phyloP scores from a whole-genome alignment of 352 stramenopile species.

The Phytophthora cajani region DNA sequence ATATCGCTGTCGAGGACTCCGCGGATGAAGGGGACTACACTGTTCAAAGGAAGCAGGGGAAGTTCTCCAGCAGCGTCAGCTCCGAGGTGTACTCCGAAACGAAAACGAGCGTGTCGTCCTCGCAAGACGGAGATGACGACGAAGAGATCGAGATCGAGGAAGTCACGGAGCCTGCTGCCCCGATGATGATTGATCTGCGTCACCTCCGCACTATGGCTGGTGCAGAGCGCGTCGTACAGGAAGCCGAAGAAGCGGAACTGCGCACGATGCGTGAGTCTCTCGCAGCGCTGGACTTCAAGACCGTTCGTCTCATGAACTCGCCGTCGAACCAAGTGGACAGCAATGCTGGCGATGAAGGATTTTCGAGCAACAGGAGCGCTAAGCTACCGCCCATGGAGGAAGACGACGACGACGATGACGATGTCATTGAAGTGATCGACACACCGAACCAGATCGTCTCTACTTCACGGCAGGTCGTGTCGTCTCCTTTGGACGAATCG shows the following conservation, averaged over 20 bases:
- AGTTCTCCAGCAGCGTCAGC: conserved; percentile 24
- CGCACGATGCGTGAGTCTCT: conserved; percentile 42
- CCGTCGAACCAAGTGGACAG: conserved; percentile 14
- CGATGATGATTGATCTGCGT: conserved; percentile 44
- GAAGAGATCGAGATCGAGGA: conserved; percentile 25
- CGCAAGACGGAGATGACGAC: conserved; percentile 28
- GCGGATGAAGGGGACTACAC: conserved; percentile 15
- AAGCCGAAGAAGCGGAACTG: conserved; percentile 41
- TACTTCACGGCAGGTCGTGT: conserved; percentile 38
- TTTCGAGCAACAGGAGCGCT: conserved; percentile 26
- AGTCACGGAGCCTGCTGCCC: conserved; percentile 22
- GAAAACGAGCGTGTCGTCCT: conserved; percentile 43
- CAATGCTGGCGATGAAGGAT: conserved; percentile 5
- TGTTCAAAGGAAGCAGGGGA: conserved; percentile 19
- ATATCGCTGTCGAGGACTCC: conserved; percentile 7
- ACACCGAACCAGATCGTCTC: conserved; percentile 31
- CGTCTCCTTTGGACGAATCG: conserved; percentile 33
- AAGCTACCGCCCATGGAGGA: conserved; percentile 38
- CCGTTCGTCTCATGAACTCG: conserved; percentile 25
- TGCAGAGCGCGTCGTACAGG: conserved; percentile 41
- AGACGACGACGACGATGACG: conserved; percentile 30
- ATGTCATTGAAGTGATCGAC: conserved; percentile 34
- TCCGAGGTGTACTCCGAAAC: conserved; percentile 38
- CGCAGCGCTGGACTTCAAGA: conserved; percentile 37
- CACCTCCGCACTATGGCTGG: conserved; percentile 46